Percentiles rank a stretch among this genome's conserved stretches.
phyloP scores from a whole-genome alignment of 768 basidiomycete genomes.

The Chiua virens region DNA sequence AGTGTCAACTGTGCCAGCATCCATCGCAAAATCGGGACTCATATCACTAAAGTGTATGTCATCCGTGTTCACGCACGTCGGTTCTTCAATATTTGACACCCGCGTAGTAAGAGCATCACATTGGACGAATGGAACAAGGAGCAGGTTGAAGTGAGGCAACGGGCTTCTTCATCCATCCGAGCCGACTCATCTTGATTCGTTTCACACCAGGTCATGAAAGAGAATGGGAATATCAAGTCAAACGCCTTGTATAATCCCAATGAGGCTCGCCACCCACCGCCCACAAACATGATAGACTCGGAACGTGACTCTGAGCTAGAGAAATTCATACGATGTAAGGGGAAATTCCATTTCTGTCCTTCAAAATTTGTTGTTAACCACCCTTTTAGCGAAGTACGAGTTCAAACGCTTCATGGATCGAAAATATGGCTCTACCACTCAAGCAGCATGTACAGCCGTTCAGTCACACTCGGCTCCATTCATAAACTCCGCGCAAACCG shows the following conservation, averaged over 20 bases:
- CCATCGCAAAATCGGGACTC: constrained; percentile 93
- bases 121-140: constrained; percentile 88
- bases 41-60: constrained; percentile 88
- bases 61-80: not conserved
- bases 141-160: constrained; percentile 71
- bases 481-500: constrained; percentile 6
- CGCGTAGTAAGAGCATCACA: constrained; percentile 79
- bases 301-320: constrained; percentile 91
- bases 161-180: constrained; percentile 5
- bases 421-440: constrained; percentile 33
- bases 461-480: constrained; percentile 16
- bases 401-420: constrained; percentile 65
- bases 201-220: constrained; percentile 64
- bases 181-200: constrained; percentile 12
- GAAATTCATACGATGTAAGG: constrained; percentile 80
- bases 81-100: constrained; percentile 5
- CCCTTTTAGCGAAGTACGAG: constrained; percentile 73
- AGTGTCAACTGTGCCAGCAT: constrained; percentile 88
- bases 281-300: constrained; percentile 71
- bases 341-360: not conserved
- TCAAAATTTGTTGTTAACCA: not conserved
- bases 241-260: constrained; percentile 83
- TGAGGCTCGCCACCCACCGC: constrained; percentile 78
- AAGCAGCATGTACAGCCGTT: constrained; percentile 30
- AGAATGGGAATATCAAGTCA: constrained; percentile 77